phyloP scores from a whole-genome alignment of 2,329 filamentous ascomycete genomes.

The Zymoseptoria brevis region DNA sequence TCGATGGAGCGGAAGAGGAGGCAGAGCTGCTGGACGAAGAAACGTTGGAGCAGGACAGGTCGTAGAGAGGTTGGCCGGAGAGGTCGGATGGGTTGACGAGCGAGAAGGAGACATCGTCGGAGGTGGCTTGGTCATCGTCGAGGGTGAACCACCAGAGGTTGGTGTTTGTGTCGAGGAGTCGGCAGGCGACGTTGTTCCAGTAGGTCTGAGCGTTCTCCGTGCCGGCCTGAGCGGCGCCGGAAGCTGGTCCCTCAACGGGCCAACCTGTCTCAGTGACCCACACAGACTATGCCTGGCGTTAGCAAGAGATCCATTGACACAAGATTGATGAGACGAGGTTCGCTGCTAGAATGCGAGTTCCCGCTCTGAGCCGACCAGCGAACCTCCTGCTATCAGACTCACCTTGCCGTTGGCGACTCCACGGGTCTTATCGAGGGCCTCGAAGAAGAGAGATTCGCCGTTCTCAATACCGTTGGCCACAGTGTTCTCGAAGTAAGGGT shows the following conservation, averaged over 20 bases:
- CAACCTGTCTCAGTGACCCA: constrained; percentile 49
- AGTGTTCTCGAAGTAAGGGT: constrained; percentile 72
- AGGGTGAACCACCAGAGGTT: constrained; percentile 69
- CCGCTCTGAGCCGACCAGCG: too few species aligned
- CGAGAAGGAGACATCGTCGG: constrained; percentile 21
- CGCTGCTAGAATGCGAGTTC: too few species aligned
- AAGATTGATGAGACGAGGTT: too few species aligned
- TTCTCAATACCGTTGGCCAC: constrained; percentile 58
- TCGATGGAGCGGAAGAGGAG: constrained; percentile 7
- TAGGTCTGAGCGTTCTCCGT: constrained; percentile 62
- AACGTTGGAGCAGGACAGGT: constrained; percentile 39
- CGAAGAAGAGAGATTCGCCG: constrained; percentile 60
- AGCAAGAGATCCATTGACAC: too few species aligned
- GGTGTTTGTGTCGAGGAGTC: constrained; percentile 50
- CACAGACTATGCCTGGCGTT: too few species aligned
- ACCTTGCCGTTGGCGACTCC: constrained; percentile 25
- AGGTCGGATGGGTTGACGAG: constrained; percentile 32
- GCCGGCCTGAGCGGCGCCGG: constrained; percentile 55
- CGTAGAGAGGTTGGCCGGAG: constrained; percentile 11
- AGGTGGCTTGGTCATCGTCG: constrained; percentile 48
- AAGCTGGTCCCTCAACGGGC: constrained; percentile 61
- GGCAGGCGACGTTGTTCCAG: constrained; percentile 73
- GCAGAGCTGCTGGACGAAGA: constrained; percentile 6
- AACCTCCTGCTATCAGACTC: too few species aligned
- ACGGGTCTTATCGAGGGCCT: constrained; percentile 53